Evolutionary conservation across 768 basidiomycete genomes (phyloP), one percentile per base, ranked within the genome.

Genomic region (Auricularia sp.): DNA sequence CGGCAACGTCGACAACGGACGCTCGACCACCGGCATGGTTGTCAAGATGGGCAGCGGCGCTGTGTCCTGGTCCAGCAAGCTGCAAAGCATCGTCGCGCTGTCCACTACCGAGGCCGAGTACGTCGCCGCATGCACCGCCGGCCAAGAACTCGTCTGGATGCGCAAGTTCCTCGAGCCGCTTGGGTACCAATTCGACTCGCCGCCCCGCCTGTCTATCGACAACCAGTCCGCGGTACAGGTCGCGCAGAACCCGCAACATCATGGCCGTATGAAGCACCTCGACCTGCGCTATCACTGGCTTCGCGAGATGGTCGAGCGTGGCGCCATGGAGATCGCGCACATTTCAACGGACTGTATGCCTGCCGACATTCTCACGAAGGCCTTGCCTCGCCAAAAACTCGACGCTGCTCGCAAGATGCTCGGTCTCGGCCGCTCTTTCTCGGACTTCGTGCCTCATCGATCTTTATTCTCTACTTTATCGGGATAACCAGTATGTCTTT

Each of bases 241-340:
- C 37, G 61, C 61, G 3, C 33, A 3, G 5, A 61, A 61, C 16
- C 61, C 37, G 61, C 33, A n/a, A 13, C 61, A 61, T 33, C 61
- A 61, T 16, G 33, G 61, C 18, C 18, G 34, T 14, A 61, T 61
- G 61, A 61, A 61, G 24, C 61, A 61, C 33, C 61, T 61, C 61
- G 61, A 61, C 33, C 24, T 61, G 16, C 21, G 33, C 7, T 61
- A 4, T 16, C 33, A 24, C 61, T 61, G 61, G 61, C 61, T 61
- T 14, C 61, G 61, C 21, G 33, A 63, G 11, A n/a, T 14, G 33
- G 61, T 61, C 7, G 61, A 3, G 5, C 3, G 16, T 2, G 34
- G 34, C 18, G 6, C 34, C 61, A 61, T 61, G 5, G 4, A 61
- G 8, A 18, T 61, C 16, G 16, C 18, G 18, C 37, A 61, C 34